phyloP scores from a whole-genome alignment of 805 yeast species.

The Ogataea polymorpha region DNA sequence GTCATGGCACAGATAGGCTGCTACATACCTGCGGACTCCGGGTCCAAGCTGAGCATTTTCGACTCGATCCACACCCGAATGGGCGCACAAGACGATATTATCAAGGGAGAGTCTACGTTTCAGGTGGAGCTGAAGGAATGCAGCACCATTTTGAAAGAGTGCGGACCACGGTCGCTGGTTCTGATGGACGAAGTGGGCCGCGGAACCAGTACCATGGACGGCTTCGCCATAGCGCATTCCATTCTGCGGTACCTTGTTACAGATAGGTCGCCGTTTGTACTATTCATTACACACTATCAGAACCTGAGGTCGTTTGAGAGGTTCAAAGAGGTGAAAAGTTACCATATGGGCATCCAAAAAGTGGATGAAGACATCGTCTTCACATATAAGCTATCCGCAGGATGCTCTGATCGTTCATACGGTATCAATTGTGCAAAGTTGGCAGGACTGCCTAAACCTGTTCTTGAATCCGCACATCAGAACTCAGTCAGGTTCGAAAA shows the following conservation, averaged over 20 bases:
- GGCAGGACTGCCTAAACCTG: slow-evolving; percentile 54
- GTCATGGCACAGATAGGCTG: slow-evolving; percentile 79
- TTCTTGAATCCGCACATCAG: slow-evolving; percentile 44
- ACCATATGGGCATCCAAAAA: slow-evolving; percentile 61
- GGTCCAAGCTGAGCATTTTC: slow-evolving; percentile 53
- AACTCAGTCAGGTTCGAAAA: slow-evolving; percentile 31
- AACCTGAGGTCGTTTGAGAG: slow-evolving; percentile 51
- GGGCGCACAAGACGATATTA: slow-evolving; percentile 80
- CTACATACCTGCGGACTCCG: slow-evolving; percentile 67
- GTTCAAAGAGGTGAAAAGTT: slow-evolving; percentile 47
- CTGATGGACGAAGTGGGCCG: slow-evolving; percentile 76
- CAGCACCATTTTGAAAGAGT: slow-evolving; percentile 47
- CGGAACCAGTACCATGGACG: slow-evolving; percentile 70
- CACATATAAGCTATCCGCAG: slow-evolving; percentile 48
- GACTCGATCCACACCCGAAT: slow-evolving; percentile 54
- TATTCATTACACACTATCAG: slow-evolving; percentile 87
- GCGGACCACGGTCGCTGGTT: slow-evolving; percentile 55
- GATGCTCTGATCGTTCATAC: slow-evolving; percentile 61
- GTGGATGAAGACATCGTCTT: slow-evolving; percentile 38
- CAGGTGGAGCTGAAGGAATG: slow-evolving; percentile 75
- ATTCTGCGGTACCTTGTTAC: slow-evolving; percentile 57
- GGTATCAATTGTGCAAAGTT: slow-evolving; percentile 84
- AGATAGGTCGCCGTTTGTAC: slow-evolving; percentile 48
- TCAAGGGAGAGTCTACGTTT: slow-evolving; percentile 78
- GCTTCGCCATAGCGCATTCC: slow-evolving; percentile 76